Evolutionary conservation across 495 filamentous ascomycete species (phyloP).

Genomic region (Neurospora sp.): DNA sequence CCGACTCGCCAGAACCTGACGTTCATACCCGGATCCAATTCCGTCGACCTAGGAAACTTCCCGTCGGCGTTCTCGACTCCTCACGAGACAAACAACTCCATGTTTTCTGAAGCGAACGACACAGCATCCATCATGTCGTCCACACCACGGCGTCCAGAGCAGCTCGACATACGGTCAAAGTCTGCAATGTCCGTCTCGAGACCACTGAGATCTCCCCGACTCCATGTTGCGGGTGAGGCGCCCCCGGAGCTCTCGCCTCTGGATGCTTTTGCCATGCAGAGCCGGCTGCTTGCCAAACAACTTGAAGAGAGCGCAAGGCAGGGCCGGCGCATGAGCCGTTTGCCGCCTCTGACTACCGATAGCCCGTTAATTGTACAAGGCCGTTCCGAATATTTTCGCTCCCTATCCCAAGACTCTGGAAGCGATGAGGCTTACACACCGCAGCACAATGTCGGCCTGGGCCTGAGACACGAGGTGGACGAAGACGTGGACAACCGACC

Average conservation of each 20-base stretch:
- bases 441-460: conserved; percentile 28
- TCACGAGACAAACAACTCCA: not conserved
- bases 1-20: not conserved
- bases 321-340: conserved; percentile 65
- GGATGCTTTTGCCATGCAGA: conserved; percentile 87
- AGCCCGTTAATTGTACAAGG: conserved; percentile 54
- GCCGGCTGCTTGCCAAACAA: conserved; percentile 75
- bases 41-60: not conserved
- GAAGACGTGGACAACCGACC: conserved; percentile 46
- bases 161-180: conserved; percentile 52
- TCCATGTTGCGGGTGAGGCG: conserved; percentile 76
- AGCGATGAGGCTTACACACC: conserved; percentile 25
- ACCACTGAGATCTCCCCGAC: conserved; percentile 54
- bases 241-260: conserved; percentile 89
- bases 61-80: not conserved
- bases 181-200: conserved; percentile 50
- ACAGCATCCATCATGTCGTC: conserved; percentile 33
- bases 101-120: conserved; percentile 1
- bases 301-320: conserved; percentile 66
- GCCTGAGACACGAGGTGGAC: conserved; percentile 48
- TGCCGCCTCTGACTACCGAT: conserved; percentile 73
- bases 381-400: conserved; percentile 66
- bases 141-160: conserved; percentile 38
- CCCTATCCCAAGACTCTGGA: conserved; percentile 38
- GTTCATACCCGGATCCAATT: not conserved